Conservation (phyloP, 2,329 filamentous ascomycete genomes). For the Penicillium sp. region DNA sequence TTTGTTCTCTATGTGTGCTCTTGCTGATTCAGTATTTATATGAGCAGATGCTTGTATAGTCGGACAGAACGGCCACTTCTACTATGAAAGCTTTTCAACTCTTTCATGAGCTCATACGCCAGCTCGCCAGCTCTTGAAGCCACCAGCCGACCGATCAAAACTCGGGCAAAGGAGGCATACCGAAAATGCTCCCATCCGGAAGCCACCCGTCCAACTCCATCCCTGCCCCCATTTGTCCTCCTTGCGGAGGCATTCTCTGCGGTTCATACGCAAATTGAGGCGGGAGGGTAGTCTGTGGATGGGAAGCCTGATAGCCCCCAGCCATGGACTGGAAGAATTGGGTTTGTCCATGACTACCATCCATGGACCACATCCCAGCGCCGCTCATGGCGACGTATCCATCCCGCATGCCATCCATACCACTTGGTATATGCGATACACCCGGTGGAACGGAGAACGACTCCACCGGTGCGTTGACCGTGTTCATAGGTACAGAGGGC, state of each 20-base stretch:
- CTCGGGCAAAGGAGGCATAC: constrained; percentile 28
- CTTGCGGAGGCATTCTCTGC: constrained; percentile 19
- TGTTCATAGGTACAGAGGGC: constrained; percentile 3
- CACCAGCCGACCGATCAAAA: constrained; percentile 15
- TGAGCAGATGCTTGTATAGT: background rate
- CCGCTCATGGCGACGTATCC: constrained; percentile 24
- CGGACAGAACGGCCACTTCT: background rate
- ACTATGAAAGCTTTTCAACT: background rate
- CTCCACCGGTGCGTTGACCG: constrained; percentile 7
- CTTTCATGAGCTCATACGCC: background rate
- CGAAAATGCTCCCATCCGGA: constrained; percentile 30
- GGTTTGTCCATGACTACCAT: constrained; percentile 13
- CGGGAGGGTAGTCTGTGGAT: constrained; percentile 20
- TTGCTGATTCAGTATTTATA: background rate
- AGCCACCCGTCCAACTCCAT: constrained; percentile 35
- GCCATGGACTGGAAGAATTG: constrained; percentile 15
- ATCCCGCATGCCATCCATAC: constrained; percentile 20
- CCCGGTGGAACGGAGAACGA: constrained; percentile 15
- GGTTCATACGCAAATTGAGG: constrained; percentile 25
- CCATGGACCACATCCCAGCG: constrained; percentile 25
- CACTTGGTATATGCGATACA: constrained; percentile 14
- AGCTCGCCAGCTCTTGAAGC: background rate
- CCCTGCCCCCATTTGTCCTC: constrained; percentile 15
- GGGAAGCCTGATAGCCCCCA: constrained; percentile 19
- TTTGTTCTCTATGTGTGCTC: too few relatives aligned